Evolutionary conservation across 1,284 basidiomycete species (phyloP), one percentile per base, ranked within the genome.

Genomic region (Prillingera fragicola): DNA sequence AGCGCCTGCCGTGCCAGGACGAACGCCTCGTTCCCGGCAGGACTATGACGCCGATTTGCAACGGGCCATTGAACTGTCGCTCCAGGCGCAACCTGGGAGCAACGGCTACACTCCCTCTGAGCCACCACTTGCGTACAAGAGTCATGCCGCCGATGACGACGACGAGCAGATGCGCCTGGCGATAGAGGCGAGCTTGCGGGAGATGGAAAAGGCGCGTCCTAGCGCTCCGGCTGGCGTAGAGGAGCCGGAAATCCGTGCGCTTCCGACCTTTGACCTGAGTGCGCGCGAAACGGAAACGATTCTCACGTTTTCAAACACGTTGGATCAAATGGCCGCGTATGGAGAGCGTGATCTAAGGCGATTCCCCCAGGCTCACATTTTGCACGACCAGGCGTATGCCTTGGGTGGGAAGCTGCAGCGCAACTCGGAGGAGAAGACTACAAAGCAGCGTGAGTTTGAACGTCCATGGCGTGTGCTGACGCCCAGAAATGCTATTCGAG

Each of bases 131-230:
- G 60, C 67, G 8, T 54, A 61, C 28, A 68, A 67, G 29, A 51
- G 61, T 3, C 55, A 67, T 33, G 54, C 62, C 24, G 65, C 57
- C 38, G 88, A 90, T 18, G 90, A 92, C 35, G 86, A 96, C 18
- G 94, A 98, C 65, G 86, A 88, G 9, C 90, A 98, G 55, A 75
- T 99, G 18, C 82, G 79, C 42, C 87, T 94, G 12, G 95, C 95
- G 0, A 99, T 98, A 47, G 92, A 96, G 62, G 95, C 95, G 0
- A 91, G 87, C 63, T 70, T 99, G 54, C 78, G 83, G 10, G 95
- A 98, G 60, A 83, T 83, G 22, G 83, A 81, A 50, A 82, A 83
- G 8, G 83, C 84, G 0, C 80, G 77, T 48, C 82, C 88, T 2
- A 87, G 84, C 57, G 87, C 87, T 0, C 87, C 87, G 1, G 61